Base-by-base conservation (phyloP, 192 early-diverging fungal genomes). In the Backusella circina region DNA sequence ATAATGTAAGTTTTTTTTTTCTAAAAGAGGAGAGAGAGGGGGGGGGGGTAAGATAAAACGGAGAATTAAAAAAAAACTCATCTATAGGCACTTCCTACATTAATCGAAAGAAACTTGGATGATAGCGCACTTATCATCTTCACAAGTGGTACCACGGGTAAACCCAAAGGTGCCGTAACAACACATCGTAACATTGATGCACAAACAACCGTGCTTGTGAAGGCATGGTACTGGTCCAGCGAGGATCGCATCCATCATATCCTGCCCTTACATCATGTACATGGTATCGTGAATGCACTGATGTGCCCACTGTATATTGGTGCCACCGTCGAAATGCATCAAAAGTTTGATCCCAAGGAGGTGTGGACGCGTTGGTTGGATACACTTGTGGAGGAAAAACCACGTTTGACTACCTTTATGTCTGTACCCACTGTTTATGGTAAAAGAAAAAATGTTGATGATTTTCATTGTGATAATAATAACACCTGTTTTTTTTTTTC, bases 401-500 rank as follows among this genome's bases (percentile, higher is more conserved):
- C 87, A 57, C 76, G 89, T 67, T 83, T 95, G 5, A 88, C 94
- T 0, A 67, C 95, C 15, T 90, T 96, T 67, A 97, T 96, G 95
- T 93, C 93, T 5, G 95, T 97, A 13, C 95, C 95, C 3, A 95
- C 95, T 16, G 92, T 95, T 72, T 95, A 97, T 84, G 76, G 88
- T 84, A 82, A 38, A 9, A 38, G 54, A n/a, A n/a, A n/a, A n/a
- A n/a, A n/a, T n/a, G n/a, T n/a, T 35, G 3, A 26, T 13, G 23
- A 15, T 23, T 26, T 18, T 23, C n/a, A 37, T 16, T 31, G 12
- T 30, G 21, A 6, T 10, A 4, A 75, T 31, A 16, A 0, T 15
- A n/a, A 28, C 0, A 6, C 2, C 2, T 8, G n/a, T n/a, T n/a
- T n/a, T n/a, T n/a, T n/a, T n/a, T n/a, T n/a, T n/a, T n/a, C n/a